A percentile compares a stretch with the other conserved stretches of the same genome.
Conservation (phyloP, 2,329 filamentous ascomycete species). For the Aspergillus phoenicis region DNA sequence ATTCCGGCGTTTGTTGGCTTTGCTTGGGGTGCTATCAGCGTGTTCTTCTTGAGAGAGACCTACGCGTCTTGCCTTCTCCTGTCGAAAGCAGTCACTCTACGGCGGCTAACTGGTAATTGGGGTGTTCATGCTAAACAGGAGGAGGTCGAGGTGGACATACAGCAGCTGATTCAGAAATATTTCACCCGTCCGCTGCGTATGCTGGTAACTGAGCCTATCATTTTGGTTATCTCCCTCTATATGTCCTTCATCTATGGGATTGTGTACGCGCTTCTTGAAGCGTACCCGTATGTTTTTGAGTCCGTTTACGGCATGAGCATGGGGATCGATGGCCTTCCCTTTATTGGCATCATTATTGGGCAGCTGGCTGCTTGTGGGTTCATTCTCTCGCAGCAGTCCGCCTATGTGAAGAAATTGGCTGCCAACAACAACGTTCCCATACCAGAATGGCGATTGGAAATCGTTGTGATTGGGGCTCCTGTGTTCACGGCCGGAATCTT, state of each 20-base stretch:
- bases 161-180: constrained; percentile 49
- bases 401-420: constrained; percentile 68
- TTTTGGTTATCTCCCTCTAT: constrained; percentile 38
- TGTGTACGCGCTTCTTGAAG: constrained; percentile 35
- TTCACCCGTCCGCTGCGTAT: constrained; percentile 45
- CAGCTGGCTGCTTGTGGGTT: constrained; percentile 67
- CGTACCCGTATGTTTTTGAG: constrained; percentile 41
- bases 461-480: constrained; percentile 55
- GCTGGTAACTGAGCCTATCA: constrained; percentile 41
- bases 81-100: constrained; percentile 53
- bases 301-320: constrained; percentile 66
- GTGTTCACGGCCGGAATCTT: constrained; percentile 66
- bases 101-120: constrained; percentile 57
- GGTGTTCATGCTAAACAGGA: constrained; percentile 57
- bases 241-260: constrained; percentile 36
- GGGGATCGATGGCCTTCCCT: constrained; percentile 76
- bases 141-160: constrained; percentile 52
- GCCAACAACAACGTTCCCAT: constrained; percentile 64
- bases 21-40: constrained; percentile 35
- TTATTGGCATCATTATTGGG: constrained; percentile 79
- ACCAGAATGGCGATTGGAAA: constrained; percentile 60
- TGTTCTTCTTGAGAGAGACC: constrained; percentile 52
- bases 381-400: constrained; percentile 65
- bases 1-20: constrained; percentile 56
- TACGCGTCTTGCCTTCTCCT: constrained; percentile 57